These are phyloP conservation scores for Nannochloropsis oceanica DNA, from an alignment of 108 stramenopile genomes.

Conservation along the genomic window DNA sequence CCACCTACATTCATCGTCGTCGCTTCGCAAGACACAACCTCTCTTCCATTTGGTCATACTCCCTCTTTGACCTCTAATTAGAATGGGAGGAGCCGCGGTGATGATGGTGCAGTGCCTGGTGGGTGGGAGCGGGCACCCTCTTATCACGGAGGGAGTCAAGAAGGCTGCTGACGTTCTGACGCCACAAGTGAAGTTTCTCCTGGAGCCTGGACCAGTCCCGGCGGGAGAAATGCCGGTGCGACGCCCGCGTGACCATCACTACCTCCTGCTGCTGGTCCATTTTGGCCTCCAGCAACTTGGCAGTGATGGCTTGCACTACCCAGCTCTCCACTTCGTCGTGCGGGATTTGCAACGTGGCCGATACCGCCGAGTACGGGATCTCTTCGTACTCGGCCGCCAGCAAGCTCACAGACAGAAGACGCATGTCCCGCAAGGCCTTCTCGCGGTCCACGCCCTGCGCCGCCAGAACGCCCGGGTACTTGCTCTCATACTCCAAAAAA, in stretches of 20 bases:
- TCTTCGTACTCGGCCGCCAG: background rate
- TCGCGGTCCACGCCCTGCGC: background rate
- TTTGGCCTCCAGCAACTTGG: background rate
- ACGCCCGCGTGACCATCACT: background rate
- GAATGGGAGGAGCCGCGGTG: background rate
- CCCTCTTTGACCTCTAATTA: background rate
- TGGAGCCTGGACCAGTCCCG: background rate
- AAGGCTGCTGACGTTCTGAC: background rate
- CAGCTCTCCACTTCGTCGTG: background rate
- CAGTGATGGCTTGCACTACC: background rate
- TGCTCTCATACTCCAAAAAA: background rate
- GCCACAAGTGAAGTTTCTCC: background rate
- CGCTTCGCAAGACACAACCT: too few species aligned
- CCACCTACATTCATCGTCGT: too few species aligned
- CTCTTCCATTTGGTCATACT: too few species aligned
- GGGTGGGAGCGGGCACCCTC: background rate
- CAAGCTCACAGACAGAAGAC: background rate
- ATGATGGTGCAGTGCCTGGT: background rate
- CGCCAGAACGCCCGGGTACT: background rate
- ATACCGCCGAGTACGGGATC: background rate
- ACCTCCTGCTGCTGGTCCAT: background rate
- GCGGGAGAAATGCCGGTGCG: background rate
- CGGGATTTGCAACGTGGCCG: background rate
- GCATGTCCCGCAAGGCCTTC: background rate
- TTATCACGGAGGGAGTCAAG: background rate